Percentiles rank a stretch among this genome's conserved stretches.
These are phyloP conservation scores for Penicillium ucsense DNA, from an alignment of 495 filamentous ascomycete genomes.

Conservation along the genomic window DNA sequence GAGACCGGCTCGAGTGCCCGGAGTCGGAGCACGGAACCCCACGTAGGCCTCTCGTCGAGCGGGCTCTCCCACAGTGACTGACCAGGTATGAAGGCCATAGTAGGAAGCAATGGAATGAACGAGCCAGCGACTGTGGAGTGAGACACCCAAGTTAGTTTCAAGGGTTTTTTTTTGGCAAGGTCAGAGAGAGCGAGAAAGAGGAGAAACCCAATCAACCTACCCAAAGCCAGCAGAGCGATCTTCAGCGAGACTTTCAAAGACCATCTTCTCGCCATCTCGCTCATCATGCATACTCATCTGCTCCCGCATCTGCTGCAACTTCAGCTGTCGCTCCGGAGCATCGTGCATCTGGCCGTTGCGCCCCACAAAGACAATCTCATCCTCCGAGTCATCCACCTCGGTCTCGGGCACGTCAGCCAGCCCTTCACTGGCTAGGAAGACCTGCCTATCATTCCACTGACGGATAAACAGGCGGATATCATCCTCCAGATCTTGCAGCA, in stretches of 20 bases:
- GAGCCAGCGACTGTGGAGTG: slow-evolving; percentile 64
- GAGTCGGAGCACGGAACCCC: slow-evolving; percentile 46
- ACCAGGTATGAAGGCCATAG: slow-evolving; percentile 83
- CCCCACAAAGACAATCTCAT: slow-evolving; percentile 91
- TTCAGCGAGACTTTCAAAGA: slow-evolving; percentile 66
- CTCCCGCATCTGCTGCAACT: slow-evolving; percentile 21
- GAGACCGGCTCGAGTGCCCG: slow-evolving; percentile 19
- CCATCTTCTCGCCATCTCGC: slow-evolving; percentile 56
- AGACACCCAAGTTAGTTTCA: slow-evolving; percentile 1
- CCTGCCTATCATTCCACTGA: slow-evolving; percentile 44
- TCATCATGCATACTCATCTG: slow-evolving; percentile 37
- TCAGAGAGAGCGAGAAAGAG: no score
- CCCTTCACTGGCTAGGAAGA: slow-evolving; percentile 31
- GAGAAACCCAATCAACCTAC: slow-evolving; percentile 37
- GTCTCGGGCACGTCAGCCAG: slow-evolving; percentile 41
- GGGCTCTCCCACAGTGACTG: slow-evolving; percentile 65
- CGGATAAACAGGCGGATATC: slow-evolving; percentile 53
- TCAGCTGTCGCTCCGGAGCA: slow-evolving; percentile 31
- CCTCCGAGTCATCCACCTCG: slow-evolving; percentile 55
- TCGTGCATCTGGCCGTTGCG: slow-evolving; percentile 67
- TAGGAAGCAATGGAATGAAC: slow-evolving; percentile 88
- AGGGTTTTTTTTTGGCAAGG: no score
- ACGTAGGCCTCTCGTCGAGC: slow-evolving; percentile 81
- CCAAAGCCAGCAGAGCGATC: slow-evolving; percentile 73
- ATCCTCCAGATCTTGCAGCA: slow-evolving; percentile 57